A percentile compares a stretch with the other conserved stretches of the same genome.
phyloP scores from a whole-genome alignment of 1,139 yeast genomes.

The Debaryomycetaceae sp. region DNA sequence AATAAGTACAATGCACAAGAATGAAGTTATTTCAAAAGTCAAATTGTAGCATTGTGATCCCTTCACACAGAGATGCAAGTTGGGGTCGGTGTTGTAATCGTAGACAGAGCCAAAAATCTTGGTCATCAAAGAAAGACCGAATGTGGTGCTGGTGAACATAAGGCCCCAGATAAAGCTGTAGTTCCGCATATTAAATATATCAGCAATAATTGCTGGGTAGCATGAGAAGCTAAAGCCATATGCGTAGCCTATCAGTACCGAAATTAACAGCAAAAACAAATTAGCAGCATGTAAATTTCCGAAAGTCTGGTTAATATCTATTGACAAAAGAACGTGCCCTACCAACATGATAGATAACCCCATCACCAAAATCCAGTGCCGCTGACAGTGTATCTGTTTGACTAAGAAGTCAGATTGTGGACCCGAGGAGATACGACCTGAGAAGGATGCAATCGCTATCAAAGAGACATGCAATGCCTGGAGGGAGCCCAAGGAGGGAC shows the following conservation, averaged over 20 bases:
- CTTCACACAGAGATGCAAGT: constrained; percentile 26
- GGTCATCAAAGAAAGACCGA: constrained; percentile 35
- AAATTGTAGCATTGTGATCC: constrained; percentile 39
- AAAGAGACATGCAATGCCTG: constrained; percentile 75
- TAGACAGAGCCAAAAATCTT: constrained; percentile 39
- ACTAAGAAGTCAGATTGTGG: constrained; percentile 61
- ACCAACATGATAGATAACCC: constrained; percentile 41
- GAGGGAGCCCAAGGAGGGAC: constrained; percentile 29
- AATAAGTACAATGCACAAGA: constrained; percentile 23
- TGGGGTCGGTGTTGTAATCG: constrained; percentile 29
- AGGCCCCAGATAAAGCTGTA: constrained; percentile 84
- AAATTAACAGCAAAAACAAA: constrained; percentile 44
- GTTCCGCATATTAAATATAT: constrained; percentile 66
- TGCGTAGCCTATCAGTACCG: constrained; percentile 65
- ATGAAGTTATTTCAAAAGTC: constrained; percentile 35
- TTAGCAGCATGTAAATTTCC: constrained; percentile 24
- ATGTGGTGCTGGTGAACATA: constrained; percentile 54
- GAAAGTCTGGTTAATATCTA: constrained; percentile 22
- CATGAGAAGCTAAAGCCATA: constrained; percentile 81
- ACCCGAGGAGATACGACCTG: constrained; percentile 68
- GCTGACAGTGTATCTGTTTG: constrained; percentile 47
- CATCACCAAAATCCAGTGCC: constrained; percentile 64
- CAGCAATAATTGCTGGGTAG: constrained; percentile 77
- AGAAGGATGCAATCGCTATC: constrained; percentile 62
- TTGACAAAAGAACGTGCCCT: constrained; percentile 41